Conservation (phyloP, 208 protist genomes). For the Crithidia mellificae region DNA sequence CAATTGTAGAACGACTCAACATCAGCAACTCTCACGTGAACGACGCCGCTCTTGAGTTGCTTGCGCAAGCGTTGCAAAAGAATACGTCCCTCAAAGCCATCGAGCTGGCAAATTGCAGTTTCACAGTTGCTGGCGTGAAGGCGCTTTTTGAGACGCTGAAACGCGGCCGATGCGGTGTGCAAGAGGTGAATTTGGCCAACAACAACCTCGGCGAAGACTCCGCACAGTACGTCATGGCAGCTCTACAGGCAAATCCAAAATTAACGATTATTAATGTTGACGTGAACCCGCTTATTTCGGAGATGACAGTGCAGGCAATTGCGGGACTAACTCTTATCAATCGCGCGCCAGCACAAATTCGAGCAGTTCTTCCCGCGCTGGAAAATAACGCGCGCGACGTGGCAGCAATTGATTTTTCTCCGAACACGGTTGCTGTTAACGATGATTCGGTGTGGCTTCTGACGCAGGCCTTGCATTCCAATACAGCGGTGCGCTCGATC, state of each 20-base stretch:
- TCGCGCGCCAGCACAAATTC: slow-evolving; percentile 64
- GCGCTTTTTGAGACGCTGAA: slow-evolving; percentile 56
- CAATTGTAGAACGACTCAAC: slow-evolving; percentile 67
- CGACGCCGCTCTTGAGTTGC: slow-evolving; percentile 63
- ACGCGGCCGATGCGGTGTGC: slow-evolving; percentile 46
- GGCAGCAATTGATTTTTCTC: slow-evolving; percentile 66
- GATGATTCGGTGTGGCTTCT: slow-evolving; percentile 74
- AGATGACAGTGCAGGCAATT: slow-evolving; percentile 62
- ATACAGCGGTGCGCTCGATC: slow-evolving; percentile 57
- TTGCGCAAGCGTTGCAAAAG: slow-evolving; percentile 54
- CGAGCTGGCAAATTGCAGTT: slow-evolving; percentile 84
- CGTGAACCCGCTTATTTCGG: slow-evolving; percentile 64
- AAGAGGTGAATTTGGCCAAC: slow-evolving; percentile 85
- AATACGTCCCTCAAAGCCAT: slow-evolving; percentile 73
- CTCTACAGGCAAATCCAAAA: slow-evolving; percentile 62
- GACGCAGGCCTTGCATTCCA: slow-evolving; percentile 61
- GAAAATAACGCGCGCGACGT: slow-evolving; percentile 56
- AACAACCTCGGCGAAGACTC: slow-evolving; percentile 73
- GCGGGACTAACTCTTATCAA: slow-evolving; percentile 74
- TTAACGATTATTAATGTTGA: slow-evolving; percentile 76
- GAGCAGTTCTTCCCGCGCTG: slow-evolving; percentile 52
- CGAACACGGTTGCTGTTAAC: slow-evolving; percentile 50
- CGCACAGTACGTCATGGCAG: slow-evolving; percentile 52
- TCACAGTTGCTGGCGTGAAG: slow-evolving; percentile 69
- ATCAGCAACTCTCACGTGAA: slow-evolving; percentile 73